A percentile compares a stretch with the other conserved stretches of the same genome.
phyloP scores from a whole-genome alignment of 768 basidiomycete species.

The Rubroboletus satanas region DNA sequence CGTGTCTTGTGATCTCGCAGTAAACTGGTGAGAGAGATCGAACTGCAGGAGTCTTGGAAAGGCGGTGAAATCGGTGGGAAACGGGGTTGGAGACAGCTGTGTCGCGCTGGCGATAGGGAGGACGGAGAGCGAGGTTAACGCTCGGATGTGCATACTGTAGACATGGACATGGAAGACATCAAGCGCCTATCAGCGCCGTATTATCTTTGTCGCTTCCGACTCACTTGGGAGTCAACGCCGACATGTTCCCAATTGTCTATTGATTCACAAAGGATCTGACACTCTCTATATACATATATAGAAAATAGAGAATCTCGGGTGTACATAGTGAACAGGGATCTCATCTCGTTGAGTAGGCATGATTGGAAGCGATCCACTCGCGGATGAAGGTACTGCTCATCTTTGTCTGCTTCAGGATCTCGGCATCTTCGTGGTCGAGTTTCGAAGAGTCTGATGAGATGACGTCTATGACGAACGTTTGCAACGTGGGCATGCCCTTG shows the following conservation, averaged over 20 bases:
- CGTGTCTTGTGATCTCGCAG: not conserved
- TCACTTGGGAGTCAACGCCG: not conserved
- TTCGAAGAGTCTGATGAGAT: slow-evolving; percentile 65
- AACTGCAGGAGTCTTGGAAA: slow-evolving; percentile 18
- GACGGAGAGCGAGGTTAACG: not conserved
- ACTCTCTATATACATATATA: not conserved
- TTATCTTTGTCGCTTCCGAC: not conserved
- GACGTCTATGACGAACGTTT: slow-evolving; percentile 82
- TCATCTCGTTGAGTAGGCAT: slow-evolving; percentile 7
- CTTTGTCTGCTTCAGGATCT: slow-evolving; percentile 72
- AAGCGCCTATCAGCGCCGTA: not conserved
- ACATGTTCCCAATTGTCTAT: not conserved
- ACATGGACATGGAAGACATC: not conserved
- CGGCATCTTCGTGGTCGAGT: slow-evolving; percentile 62
- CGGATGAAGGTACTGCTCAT: slow-evolving; percentile 94
- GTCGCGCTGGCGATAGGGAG: not conserved
- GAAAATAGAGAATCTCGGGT: slow-evolving; percentile 2
- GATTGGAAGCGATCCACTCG: slow-evolving; percentile 65
- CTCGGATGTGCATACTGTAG: slow-evolving; percentile 4
- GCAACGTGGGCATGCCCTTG: slow-evolving; percentile 54
- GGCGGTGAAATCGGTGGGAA: not conserved
- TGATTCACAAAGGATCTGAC: not conserved
- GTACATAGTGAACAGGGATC: not conserved
- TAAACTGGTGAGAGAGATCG: slow-evolving; percentile 19
- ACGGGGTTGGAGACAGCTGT: not conserved